Conservation (phyloP, 2,329 filamentous ascomycete species). For the Pseudocercospora cruenta region DNA sequence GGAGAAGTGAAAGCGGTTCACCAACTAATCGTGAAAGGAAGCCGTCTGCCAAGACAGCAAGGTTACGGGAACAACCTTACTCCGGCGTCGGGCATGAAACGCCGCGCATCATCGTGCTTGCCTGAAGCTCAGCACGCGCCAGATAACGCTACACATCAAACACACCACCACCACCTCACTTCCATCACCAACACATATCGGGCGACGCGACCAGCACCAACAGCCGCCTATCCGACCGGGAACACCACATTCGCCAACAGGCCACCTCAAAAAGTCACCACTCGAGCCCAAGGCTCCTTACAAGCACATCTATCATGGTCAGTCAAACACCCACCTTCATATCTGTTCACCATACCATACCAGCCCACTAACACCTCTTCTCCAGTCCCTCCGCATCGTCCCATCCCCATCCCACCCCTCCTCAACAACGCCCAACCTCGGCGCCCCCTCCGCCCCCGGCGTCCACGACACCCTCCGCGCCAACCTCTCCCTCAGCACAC, state of each 20-base stretch:
- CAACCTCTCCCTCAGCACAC: constrained; percentile 66
- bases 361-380: background rate
- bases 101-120: constrained; percentile 26
- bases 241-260: background rate
- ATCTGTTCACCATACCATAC: background rate
- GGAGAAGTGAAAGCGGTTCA: too few species aligned
- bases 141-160: constrained; percentile 13
- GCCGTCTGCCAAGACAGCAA: background rate
- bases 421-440: constrained; percentile 55
- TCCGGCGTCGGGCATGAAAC: constrained; percentile 4
- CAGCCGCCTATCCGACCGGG: background rate
- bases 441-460: constrained; percentile 87
- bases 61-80: background rate
- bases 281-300: background rate
- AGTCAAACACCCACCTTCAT: background rate
- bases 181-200: constrained; percentile 8
- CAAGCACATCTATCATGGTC: constrained; percentile 4
- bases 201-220: background rate
- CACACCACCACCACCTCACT: constrained; percentile 11
- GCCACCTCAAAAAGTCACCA: background rate
- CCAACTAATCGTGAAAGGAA: background rate
- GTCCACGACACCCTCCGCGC: constrained; percentile 90
- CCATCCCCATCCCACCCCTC: constrained; percentile 68
- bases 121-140: constrained; percentile 20
- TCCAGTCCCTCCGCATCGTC: constrained; percentile 73